Base-by-base conservation (phyloP, 2,329 filamentous ascomycete species). In the Fusarium tanahbumbuense region DNA sequence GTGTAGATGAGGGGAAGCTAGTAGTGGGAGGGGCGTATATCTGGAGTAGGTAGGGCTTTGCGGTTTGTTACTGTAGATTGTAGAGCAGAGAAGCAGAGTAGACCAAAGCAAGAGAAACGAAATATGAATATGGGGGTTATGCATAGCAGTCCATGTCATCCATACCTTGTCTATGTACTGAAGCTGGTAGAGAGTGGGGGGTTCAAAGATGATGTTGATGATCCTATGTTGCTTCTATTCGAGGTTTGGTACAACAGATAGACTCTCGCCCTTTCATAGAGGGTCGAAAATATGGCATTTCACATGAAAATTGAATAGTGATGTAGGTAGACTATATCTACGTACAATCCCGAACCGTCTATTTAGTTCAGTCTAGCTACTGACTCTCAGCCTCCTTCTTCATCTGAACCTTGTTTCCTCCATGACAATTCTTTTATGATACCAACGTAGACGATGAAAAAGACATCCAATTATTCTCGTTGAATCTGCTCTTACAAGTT, bases 11-110 rank as follows among this genome's bases (percentile, higher is more conserved):
- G 60, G 66, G 58, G 52, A 63, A 54, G 55, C 42, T 56, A 56
- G 67, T 34, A 49, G 40, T 27, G 30, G 64, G 62, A 55, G 56
- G 57, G 53, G 58, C 13, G 60, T 67, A 28, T 23, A 58, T 59
- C 55, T 49, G 40, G 44, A 70, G 49, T 72, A 71, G 61, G 72
- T 50, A 52, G 49, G 72, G 71, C 69, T 71, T 67, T 64, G 62
- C 28, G 53, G 65, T 59, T 65, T 58, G 56, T 23, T 40, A 20
- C 32, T 52, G 30, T 25, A 16, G 49, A 52, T 18, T 25, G 49
- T 27, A 40, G 49, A 44, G 54, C 47, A 49, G 15, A 47, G 54
- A 50, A 37, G 27, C 30, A 50, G 18, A 37, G 49, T 27, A 40
- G 49, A 44, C 47, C 44, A 49, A 15, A 44, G 27, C 46, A 37